Evolutionary conservation across 306 rosid species (phyloP), one percentile per base, ranked within the genome.

Genomic region (Begonia peltatifolia): DNA sequence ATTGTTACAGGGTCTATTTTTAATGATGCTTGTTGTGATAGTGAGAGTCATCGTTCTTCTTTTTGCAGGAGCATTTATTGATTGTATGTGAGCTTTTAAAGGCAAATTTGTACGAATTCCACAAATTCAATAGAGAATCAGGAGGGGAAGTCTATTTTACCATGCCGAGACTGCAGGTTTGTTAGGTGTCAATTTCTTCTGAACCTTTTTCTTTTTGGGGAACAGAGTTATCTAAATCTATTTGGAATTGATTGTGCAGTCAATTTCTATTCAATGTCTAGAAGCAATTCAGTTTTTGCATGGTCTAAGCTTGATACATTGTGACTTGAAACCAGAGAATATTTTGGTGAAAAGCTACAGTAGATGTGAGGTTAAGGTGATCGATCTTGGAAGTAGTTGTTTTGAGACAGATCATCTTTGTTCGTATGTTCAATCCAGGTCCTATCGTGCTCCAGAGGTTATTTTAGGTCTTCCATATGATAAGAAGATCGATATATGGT

Each of bases 371-470:
- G 93, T 92, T 66, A 92, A 92, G 74, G 96, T 92, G 74, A 92
- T 92, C 70, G 99, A 92, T 80, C 99, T 92, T 44, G 99, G 99
- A 63, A 92, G 99, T 76, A 92, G 99, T 68, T 92, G 99, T 79
- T 92, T 79, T 57, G 99, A 83, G 78, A 92, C 99, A 0, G 99
- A 92, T 83, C 99, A 92, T 65, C 94, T 92, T 66, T 92, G 96
- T 73, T 86, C 96, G 10, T 92, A 92, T 47, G 99, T 92, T 64
- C 99, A 92, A 62, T 92, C 99, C 46, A 84, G 99, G 75, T 86
- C 99, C 58, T 92, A 92, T 79, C 96, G 99, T n/a, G 96, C 99
- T 67, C 99, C 99, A 6, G 99, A 92, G 82, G 99, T 92, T 75
- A 86, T 92, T 55, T 68, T 92, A 76, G 99, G 99, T 58, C 93